phyloP scores from a whole-genome alignment of 2,329 filamentous ascomycete genomes.

The Aschersonia sp. region DNA sequence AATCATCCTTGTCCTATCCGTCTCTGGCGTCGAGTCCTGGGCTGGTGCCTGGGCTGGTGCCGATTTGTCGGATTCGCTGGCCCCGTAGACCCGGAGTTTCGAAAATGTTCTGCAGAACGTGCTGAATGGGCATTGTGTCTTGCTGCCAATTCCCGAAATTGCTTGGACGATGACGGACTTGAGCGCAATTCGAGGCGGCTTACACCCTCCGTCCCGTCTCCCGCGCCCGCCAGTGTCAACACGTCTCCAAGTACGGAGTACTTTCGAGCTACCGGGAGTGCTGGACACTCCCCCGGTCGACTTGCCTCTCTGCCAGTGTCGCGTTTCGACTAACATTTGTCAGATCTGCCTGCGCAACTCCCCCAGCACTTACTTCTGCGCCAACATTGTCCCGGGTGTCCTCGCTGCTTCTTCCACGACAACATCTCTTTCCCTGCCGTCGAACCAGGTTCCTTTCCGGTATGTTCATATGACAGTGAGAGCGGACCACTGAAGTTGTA shows the following conservation, averaged over 20 bases:
- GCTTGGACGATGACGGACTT: too few relatives aligned
- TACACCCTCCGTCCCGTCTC: not conserved
- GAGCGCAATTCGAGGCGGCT: not conserved
- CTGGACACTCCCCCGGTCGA: slow-evolving; percentile 1
- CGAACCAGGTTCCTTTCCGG: not conserved
- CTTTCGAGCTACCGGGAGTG: too few relatives aligned
- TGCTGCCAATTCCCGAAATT: not conserved
- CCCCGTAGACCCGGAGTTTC: not conserved
- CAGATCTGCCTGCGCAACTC: not conserved
- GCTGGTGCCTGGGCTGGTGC: slow-evolving; percentile 1
- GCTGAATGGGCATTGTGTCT: not conserved
- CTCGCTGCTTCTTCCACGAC: not conserved
- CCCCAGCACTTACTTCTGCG: not conserved
- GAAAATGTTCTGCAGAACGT: not conserved
- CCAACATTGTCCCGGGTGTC: not conserved
- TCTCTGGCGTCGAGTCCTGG: slow-evolving; percentile 1
- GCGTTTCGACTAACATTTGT: slow-evolving; percentile 1
- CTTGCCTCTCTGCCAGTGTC: not conserved
- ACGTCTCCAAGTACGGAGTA: not conserved
- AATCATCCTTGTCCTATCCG: slow-evolving; percentile 1
- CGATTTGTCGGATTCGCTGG: slow-evolving; percentile 3
- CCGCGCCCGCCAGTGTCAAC: not conserved
- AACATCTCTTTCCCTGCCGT: too few relatives aligned
- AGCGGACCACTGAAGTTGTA: not conserved
- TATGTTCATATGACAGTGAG: not conserved